These are phyloP conservation scores for Phytophthora podocarpi DNA, from an alignment of 352 stramenopile species.

Conservation along the genomic window DNA sequence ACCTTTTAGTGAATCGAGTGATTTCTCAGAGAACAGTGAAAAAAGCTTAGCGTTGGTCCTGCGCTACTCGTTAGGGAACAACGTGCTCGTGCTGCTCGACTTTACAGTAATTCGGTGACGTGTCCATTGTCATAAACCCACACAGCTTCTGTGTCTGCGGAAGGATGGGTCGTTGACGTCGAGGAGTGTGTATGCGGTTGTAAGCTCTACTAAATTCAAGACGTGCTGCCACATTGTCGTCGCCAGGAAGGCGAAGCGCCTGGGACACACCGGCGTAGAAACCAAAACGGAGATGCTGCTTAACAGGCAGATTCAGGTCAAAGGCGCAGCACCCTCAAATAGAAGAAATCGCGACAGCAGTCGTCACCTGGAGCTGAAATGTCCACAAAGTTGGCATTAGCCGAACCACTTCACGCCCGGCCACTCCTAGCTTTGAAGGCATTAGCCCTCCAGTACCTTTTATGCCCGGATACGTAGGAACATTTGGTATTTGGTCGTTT, in stretches of 20 bases:
- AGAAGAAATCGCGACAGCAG: too few species aligned
- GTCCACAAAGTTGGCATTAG: too few species aligned
- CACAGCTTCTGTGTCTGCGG: neutral
- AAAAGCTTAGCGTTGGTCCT: neutral
- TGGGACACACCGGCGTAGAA: neutral
- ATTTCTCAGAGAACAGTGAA: neutral
- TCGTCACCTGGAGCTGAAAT: too few species aligned
- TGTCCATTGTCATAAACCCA: slow-evolving; percentile 13
- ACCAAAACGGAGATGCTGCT: slow-evolving; percentile 4
- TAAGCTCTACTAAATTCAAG: slow-evolving; percentile 15
- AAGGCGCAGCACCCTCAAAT: too few species aligned
- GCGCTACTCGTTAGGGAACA: slow-evolving; percentile 2
- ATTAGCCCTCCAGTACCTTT: neutral
- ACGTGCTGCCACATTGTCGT: slow-evolving; percentile 14
- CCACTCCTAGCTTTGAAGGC: neutral
- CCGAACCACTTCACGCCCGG: slow-evolving; percentile 12
- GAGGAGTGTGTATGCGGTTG: slow-evolving; percentile 5
- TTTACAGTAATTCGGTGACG: slow-evolving; percentile 8
- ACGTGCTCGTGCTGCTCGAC: neutral
- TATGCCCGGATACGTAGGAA: neutral
- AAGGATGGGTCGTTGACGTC: slow-evolving; percentile 10
- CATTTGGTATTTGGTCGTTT: too few species aligned
- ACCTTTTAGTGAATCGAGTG: neutral
- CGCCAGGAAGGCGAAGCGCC: neutral
- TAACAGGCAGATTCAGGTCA: slow-evolving; percentile 10